Evolutionary conservation across 1,284 basidiomycete species (phyloP).

Genomic region (Leccinum ponderosum): DNA sequence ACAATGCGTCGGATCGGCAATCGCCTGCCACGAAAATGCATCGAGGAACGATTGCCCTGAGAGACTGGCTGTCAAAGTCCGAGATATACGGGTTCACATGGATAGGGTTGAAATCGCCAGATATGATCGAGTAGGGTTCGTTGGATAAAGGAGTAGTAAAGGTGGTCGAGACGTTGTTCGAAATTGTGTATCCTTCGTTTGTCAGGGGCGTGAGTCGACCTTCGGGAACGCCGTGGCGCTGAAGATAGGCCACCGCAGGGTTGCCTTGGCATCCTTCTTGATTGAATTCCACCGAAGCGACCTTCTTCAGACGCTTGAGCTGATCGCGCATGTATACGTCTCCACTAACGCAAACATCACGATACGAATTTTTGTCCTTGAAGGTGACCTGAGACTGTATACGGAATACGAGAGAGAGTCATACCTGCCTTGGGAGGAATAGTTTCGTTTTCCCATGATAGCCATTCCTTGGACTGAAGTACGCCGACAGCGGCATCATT

Average conservation of each 20-base stretch:
- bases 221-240: conserved; percentile 83
- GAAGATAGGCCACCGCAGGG: conserved; percentile 90
- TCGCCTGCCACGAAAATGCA: too few relatives aligned
- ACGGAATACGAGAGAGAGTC: conserved; percentile 86
- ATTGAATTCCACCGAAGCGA: conserved; percentile 85
- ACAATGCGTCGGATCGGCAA: too few relatives aligned
- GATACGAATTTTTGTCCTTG: conserved; percentile 89
- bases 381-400: conserved; percentile 84
- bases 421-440: conserved; percentile 80
- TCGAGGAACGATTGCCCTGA: too few relatives aligned
- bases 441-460: conserved; percentile 89
- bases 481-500: conserved; percentile 87
- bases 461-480: conserved; percentile 96
- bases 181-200: conserved; percentile 84
- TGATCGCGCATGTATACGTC: conserved; percentile 86
- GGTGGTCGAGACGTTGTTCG: conserved; percentile 54
- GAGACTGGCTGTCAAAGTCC: conserved; percentile 56
- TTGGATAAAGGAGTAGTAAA: conserved; percentile 87
- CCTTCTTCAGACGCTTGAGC: conserved; percentile 84
- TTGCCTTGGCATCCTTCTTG: conserved; percentile 90
- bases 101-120: conserved; percentile 98
- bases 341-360: conserved; percentile 81
- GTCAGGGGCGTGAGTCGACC: conserved; percentile 79
- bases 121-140: conserved; percentile 93
- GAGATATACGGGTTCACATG: conserved; percentile 99